Conservation (phyloP, 2,329 filamentous ascomycete species). For the Fusarium dimerum region DNA sequence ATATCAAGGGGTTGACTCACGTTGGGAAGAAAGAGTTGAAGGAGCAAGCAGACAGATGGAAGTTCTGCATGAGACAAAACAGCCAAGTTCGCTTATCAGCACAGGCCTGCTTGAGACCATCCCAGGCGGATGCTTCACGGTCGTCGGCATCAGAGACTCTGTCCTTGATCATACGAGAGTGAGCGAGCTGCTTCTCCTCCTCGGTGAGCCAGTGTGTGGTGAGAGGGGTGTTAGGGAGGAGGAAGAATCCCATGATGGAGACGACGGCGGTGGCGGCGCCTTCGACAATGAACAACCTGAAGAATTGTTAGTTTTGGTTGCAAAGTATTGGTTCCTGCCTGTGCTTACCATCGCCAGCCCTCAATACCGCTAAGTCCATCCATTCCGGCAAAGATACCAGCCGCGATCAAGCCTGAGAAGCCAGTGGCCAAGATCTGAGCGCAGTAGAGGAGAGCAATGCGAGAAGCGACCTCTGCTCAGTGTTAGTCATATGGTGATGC, state of each 20-base stretch:
- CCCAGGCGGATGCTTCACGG: slow-evolving; percentile 41
- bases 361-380: slow-evolving; percentile 50
- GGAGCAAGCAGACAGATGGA: slow-evolving; percentile 51
- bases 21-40: slow-evolving; percentile 49
- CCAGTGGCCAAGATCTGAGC: slow-evolving; percentile 68
- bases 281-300: slow-evolving; percentile 49
- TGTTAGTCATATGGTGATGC: fast-evolving
- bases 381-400: slow-evolving; percentile 54
- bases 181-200: slow-evolving; percentile 49
- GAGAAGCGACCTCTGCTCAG: slow-evolving; percentile 57
- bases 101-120: slow-evolving; percentile 50
- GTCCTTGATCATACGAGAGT: slow-evolving; percentile 50
- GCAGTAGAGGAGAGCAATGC: slow-evolving; percentile 59
- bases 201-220: slow-evolving; percentile 46
- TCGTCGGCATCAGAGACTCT: slow-evolving; percentile 48
- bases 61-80: slow-evolving; percentile 57
- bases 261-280: slow-evolving; percentile 45
- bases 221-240: slow-evolving; percentile 42
- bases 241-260: slow-evolving; percentile 32
- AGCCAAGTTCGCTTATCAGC: slow-evolving; percentile 54
- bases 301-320: neutral
- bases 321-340: fast-evolving
- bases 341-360: slow-evolving; percentile 59
- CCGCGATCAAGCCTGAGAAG: slow-evolving; percentile 64
- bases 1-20: slow-evolving; percentile 13